phyloP scores from a whole-genome alignment of 768 basidiomycete genomes.

The Calocybe cyanea region DNA sequence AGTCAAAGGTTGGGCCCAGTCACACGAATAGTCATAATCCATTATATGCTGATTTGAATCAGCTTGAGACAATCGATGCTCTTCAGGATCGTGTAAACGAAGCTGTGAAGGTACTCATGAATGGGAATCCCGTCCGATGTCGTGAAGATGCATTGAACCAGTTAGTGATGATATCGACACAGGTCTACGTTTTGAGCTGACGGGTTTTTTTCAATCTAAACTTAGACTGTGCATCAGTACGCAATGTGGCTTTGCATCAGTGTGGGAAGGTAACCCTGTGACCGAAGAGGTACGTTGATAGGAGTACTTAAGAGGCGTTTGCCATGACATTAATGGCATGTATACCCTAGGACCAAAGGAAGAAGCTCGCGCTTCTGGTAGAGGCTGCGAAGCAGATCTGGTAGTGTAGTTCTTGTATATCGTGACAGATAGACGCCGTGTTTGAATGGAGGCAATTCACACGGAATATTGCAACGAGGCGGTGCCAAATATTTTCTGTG shows the following conservation, averaged over 20 bases:
- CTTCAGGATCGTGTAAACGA: slow-evolving; percentile 49
- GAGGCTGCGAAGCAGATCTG: slow-evolving; percentile 46
- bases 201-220: background rate
- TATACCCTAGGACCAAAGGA: slow-evolving; percentile 52
- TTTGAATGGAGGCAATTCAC: background rate
- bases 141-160: slow-evolving; percentile 49
- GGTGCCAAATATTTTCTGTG: slow-evolving; percentile 1
- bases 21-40: background rate
- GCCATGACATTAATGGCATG: slow-evolving; percentile 1
- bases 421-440: background rate
- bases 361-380: slow-evolving; percentile 42
- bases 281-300: slow-evolving; percentile 42
- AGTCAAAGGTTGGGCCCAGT: slow-evolving; percentile 33
- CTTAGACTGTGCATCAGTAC: slow-evolving; percentile 51
- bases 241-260: slow-evolving; percentile 63
- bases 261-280: slow-evolving; percentile 55
- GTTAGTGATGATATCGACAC: slow-evolving; percentile 25
- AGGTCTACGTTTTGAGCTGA: slow-evolving; percentile 3
- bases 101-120: slow-evolving; percentile 46
- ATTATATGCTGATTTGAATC: background rate
- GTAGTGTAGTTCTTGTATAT: slow-evolving; percentile 12
- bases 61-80: slow-evolving; percentile 49
- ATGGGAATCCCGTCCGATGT: slow-evolving; percentile 41
- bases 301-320: too few relatives aligned
- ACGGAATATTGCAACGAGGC: background rate